Base-by-base conservation (phyloP, 2,329 filamentous ascomycete species). In the Conoideocrella luteorostrata region DNA sequence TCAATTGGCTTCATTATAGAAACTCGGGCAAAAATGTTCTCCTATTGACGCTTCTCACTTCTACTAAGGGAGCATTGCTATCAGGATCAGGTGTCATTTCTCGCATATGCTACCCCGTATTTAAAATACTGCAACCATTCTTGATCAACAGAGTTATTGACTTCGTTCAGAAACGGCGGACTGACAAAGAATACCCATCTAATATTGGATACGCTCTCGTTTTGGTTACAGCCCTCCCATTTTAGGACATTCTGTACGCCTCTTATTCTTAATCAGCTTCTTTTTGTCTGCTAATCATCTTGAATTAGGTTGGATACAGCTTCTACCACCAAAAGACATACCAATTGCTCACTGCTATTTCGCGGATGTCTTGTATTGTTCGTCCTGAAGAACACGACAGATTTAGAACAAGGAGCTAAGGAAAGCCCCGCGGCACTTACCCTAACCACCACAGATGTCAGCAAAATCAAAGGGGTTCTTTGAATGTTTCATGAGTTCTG, bases 401-500 rank as follows among this genome's bases (percentile, higher is more conserved):
- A 52, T 11, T 46, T 64, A 13, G 53, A 50, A 3, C 6, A 52
- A 56, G 1, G 49, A 7, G 10, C 56, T 2, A 54, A 59, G 7
- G 62, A 65, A 18, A 59, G 66, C 1, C 58, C 62, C 0, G 61
- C 63, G 0, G 57, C 66, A 0, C 49, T 72, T 36, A 71, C 70
- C 4, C 52, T 72, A 5, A 72, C 72, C 65, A 68, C 61, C 30
- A 57, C 66, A 3, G 70, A 74, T 30, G 59, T 71, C 13, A 68
- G 69, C 41, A 59, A 63, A 1, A 64, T 72, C 10, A 55, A 55
- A 2, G 49, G 53, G 0, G 63, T 63, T 0, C 61, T 64, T 36
- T 52, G 56, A n/a, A 58, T 50, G 0, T 47, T 69, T 23, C 70
- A 71, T 39, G 67, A 71, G 20, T 44, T 64, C 2, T 70, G 67